phyloP scores from a whole-genome alignment of 345 rosid genomes.

The Zanthoxylum bungeanum region DNA sequence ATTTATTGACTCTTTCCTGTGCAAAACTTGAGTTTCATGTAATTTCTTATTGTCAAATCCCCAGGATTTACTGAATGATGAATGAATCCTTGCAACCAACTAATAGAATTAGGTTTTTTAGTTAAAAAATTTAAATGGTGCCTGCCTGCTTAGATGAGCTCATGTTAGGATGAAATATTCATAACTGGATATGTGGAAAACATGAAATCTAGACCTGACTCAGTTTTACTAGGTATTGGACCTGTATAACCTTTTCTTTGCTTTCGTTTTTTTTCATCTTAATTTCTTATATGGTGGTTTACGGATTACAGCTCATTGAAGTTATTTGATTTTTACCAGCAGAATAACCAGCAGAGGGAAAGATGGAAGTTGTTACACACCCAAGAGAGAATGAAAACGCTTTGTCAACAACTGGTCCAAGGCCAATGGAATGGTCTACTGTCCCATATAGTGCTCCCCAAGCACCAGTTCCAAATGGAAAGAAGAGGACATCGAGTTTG shows the following conservation, averaged over 20 bases:
- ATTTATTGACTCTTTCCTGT: neutral
- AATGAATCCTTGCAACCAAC: neutral
- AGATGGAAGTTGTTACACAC: slow-evolving; percentile 48
- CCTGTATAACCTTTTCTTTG: neutral
- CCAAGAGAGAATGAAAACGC: slow-evolving; percentile 59
- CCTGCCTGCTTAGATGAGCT: too few species aligned
- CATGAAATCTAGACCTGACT: too few species aligned
- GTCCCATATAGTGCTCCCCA: slow-evolving; percentile 50
- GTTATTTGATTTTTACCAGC: too few species aligned
- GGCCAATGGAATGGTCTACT: slow-evolving; percentile 93
- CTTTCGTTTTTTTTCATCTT: neutral
- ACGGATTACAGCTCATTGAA: neutral
- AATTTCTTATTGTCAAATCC: neutral
- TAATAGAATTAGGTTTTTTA: neutral
- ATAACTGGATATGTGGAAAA: too few species aligned
- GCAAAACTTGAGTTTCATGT: neutral
- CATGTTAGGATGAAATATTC: too few species aligned
- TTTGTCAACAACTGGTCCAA: slow-evolving; percentile 58
- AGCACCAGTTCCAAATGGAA: slow-evolving; percentile 56
- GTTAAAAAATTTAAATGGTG: too few species aligned
- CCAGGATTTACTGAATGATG: neutral
- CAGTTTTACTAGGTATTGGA: too few species aligned
- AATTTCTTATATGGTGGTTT: neutral
- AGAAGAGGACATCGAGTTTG: slow-evolving; percentile 72
- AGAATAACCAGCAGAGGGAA: slow-evolving; percentile 1